Evolutionary conservation across 371 early-diverging fungal genomes (phyloP).

Genomic region (Saksenaea vasiformis): DNA sequence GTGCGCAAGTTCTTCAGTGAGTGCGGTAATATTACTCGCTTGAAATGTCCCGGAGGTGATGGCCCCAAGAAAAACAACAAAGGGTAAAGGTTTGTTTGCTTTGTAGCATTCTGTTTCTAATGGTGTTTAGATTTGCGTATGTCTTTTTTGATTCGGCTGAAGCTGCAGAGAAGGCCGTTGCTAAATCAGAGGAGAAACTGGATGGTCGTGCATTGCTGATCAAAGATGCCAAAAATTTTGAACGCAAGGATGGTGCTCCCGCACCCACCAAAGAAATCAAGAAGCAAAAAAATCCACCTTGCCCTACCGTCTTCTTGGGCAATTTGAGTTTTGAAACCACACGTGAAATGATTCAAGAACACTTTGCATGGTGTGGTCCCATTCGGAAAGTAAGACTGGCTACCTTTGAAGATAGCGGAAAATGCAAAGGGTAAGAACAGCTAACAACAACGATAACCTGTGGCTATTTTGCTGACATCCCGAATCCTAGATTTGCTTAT

Average conservation of each 20-base stretch:
- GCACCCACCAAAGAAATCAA: constrained; percentile 39
- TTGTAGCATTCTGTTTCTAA: neutral
- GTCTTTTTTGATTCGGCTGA: constrained; percentile 65
- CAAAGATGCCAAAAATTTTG: constrained; percentile 64
- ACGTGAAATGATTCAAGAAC: constrained; percentile 58
- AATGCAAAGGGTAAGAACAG: constrained; percentile 68
- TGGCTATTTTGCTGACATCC: neutral
- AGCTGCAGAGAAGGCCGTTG: constrained; percentile 59
- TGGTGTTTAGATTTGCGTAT: constrained; percentile 62
- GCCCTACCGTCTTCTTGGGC: constrained; percentile 81
- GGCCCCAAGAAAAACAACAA: constrained; percentile 47
- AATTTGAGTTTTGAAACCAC: constrained; percentile 77
- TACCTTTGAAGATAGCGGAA: constrained; percentile 75
- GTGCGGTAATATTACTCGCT: constrained; percentile 66
- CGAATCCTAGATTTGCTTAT: constrained; percentile 57
- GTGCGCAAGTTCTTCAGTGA: constrained; percentile 60
- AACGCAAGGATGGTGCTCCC: constrained; percentile 53
- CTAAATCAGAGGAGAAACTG: constrained; percentile 58
- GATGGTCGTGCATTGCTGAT: constrained; percentile 69
- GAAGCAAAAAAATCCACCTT: constrained; percentile 62
- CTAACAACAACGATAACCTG: neutral
- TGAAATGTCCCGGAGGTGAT: constrained; percentile 62
- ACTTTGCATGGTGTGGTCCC: constrained; percentile 66
- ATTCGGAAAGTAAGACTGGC: constrained; percentile 69
- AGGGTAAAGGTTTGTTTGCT: constrained; percentile 45